Evolutionary conservation across 495 filamentous ascomycete genomes (phyloP).

Genomic region (Xylaria intraflava): DNA sequence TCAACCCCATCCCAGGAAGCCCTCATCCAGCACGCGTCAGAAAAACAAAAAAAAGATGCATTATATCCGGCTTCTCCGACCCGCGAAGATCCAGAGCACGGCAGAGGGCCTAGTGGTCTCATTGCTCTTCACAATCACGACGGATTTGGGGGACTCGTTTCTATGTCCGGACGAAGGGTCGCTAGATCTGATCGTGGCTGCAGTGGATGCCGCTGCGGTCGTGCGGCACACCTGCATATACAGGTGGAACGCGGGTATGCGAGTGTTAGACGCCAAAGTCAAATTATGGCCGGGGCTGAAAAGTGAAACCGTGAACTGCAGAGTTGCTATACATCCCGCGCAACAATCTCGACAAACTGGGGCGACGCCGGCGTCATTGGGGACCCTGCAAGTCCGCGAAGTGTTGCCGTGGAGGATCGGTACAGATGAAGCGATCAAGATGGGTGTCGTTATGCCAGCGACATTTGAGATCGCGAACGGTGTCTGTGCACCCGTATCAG

Average conservation of each 20-base stretch:
- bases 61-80: conserved; percentile 71
- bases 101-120: conserved; percentile 32
- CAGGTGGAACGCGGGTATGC: conserved; percentile 35
- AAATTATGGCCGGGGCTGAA: conserved; percentile 18
- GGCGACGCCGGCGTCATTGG: conserved; percentile 8
- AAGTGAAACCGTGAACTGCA: conserved; percentile 21
- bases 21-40: not conserved
- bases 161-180: conserved; percentile 53
- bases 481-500: conserved; percentile 21
- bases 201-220: conserved; percentile 19
- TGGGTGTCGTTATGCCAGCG: conserved; percentile 33
- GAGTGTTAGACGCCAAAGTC: conserved; percentile 36
- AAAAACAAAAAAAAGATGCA: conserved; percentile 41
- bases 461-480: conserved; percentile 28
- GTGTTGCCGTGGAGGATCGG: conserved; percentile 18
- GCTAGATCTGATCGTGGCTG: conserved; percentile 49
- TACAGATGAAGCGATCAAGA: conserved; percentile 3
- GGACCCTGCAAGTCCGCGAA: conserved; percentile 25
- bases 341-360: conserved; percentile 8
- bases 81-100: conserved; percentile 43
- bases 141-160: conserved; percentile 84
- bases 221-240: not conserved
- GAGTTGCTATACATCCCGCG: conserved; percentile 32
- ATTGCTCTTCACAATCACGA: conserved; percentile 68
- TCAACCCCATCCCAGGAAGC: too few species aligned